Evolutionary conservation across 352 stramenopile genomes (phyloP), one percentile per base, ranked within the genome.

Genomic region (Pseudoperonospora humuli): DNA sequence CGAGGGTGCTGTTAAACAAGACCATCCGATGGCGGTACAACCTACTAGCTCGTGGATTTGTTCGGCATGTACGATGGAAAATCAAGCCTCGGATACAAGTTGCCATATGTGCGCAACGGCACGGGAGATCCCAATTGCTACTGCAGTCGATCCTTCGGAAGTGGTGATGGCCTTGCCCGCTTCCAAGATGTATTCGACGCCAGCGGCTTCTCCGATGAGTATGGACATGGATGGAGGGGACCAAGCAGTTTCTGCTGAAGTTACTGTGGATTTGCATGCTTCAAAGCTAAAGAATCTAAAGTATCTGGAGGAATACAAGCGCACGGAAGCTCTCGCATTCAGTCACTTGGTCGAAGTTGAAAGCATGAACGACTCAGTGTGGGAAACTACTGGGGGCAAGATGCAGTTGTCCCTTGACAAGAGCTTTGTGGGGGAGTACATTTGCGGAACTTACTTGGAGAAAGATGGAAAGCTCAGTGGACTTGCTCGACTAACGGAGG

Each of bases 61-160:
- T 44, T 39, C 56, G 17, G 81, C 76, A 3, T 93, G 81, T 38
- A 93, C 81, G 3, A 91, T 93, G 78, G 64, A 83, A 41, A 93
- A 93, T 41, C 65, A 75, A 20, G 51, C 62, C 11, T 21, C 50
- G 0, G 58, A 85, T 51, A 61, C 50, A 24, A 57, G 47, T 5
- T 93, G 81, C 36, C 70, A 85, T 42, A 86, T 91, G 70, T 93
- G 81, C 21, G 65, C 66, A 5, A 89, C 74, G 10, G 35, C 50
- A 11, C 57, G 69, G 20, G 47, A 52, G 8, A 46, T 82, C 5
- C 64, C 73, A 7, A 40, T 87, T 33, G 65, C 54, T 5, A 54
- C 62, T 46, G 45, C 61, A 10, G 49, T 82, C 10, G 55, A 70
- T 1, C 14, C 50, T 0, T 44, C 54, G 3, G 57, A 75, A 27